Evolutionary conservation across 2,329 filamentous ascomycete species (phyloP).

Genomic region (Cordyceps cateniannulata): DNA sequence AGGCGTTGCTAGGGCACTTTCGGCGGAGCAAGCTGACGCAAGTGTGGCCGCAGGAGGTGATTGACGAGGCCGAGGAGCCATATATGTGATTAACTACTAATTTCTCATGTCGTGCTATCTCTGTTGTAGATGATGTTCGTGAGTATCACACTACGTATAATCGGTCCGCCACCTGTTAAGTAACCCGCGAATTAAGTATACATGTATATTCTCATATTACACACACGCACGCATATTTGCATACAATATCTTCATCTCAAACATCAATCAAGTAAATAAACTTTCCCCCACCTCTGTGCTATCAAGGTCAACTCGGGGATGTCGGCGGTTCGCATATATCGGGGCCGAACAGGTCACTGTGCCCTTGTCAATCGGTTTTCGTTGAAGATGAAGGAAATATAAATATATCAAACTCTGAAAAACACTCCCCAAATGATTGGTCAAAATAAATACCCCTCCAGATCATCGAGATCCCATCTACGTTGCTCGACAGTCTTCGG

Average conservation of each 20-base stretch:
- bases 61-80: constrained; percentile 4
- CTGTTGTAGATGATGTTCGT: too few species aligned
- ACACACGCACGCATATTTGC: too few species aligned
- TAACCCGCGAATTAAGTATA: too few species aligned
- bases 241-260: too few species aligned
- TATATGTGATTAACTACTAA: not conserved
- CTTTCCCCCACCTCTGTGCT: not conserved
- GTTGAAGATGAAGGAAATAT: not conserved
- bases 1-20: constrained; percentile 1
- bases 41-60: constrained; percentile 1
- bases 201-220: too few species aligned
- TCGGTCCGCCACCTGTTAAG: too few species aligned
- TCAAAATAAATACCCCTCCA: not conserved
- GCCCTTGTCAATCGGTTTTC: not conserved
- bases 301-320: not conserved
- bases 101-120: too few species aligned
- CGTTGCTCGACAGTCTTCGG: not conserved
- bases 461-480: not conserved
- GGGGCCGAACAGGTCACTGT: not conserved
- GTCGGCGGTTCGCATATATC: not conserved
- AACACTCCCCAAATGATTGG: not conserved
- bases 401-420: not conserved
- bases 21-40: constrained; percentile 4
- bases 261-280: too few species aligned
- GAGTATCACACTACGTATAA: too few species aligned